Evolutionary conservation across 805 yeast genomes (phyloP).

Genomic region (Kregervanrija pseudodelftensis): DNA sequence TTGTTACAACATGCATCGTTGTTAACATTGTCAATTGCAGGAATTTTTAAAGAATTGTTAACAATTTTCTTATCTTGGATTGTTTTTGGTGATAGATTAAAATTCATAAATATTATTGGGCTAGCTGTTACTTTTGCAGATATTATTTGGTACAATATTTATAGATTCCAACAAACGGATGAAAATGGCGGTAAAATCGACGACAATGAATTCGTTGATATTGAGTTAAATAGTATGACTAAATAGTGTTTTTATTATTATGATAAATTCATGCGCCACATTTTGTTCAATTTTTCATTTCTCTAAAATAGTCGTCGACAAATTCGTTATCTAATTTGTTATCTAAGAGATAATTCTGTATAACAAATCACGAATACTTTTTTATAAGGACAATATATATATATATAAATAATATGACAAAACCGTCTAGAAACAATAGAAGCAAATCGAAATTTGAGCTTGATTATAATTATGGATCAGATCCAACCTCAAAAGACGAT

Average conservation of each 20-base stretch:
- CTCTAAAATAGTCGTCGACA: too few species aligned
- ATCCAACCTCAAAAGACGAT: too few species aligned
- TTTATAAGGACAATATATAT: too few species aligned
- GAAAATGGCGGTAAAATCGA: not conserved
- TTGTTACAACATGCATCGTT: constrained; percentile 77
- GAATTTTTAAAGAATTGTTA: constrained; percentile 84
- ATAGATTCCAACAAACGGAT: constrained; percentile 35
- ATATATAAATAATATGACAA: too few species aligned
- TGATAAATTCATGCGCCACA: not conserved
- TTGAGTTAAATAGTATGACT: constrained; percentile 11
- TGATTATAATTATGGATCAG: too few species aligned
- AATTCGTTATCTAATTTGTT: too few species aligned
- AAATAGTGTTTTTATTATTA: too few species aligned
- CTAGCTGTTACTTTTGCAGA: constrained; percentile 67
- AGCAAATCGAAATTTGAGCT: too few species aligned
- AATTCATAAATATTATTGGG: constrained; percentile 65
- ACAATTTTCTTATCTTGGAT: constrained; percentile 67
- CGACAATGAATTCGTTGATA: constrained; percentile 14
- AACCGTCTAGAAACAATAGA: too few species aligned
- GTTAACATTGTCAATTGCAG: constrained; percentile 81
- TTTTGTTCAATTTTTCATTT: too few species aligned
- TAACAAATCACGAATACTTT: too few species aligned
- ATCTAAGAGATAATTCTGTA: too few species aligned
- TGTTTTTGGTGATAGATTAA: constrained; percentile 68
- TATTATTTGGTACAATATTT: constrained; percentile 76